Percentiles rank a stretch among this genome's conserved stretches.
Evolutionary conservation across 768 basidiomycete species (phyloP).

Genomic region (Tricholoma hemisulphureum): DNA sequence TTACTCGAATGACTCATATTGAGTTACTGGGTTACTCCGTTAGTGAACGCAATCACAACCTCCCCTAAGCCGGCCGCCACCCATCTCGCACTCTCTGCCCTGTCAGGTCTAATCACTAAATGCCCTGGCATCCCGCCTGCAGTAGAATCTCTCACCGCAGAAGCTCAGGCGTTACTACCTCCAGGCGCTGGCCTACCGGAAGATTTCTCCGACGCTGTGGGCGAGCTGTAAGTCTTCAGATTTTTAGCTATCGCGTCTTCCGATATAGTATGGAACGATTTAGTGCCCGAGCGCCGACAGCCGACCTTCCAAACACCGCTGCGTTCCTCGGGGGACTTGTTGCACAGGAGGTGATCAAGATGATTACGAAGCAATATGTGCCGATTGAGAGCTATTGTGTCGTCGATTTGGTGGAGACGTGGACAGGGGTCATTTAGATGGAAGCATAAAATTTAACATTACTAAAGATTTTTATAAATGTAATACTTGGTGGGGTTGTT

Average conservation of each 20-base stretch:
- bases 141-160: conserved; percentile 49
- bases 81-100: conserved; percentile 73
- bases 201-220: conserved; percentile 57
- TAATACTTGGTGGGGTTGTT: not conserved
- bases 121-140: conserved; percentile 38
- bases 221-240: conserved; percentile 67
- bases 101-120: conserved; percentile 35
- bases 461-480: not conserved
- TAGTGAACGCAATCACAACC: conserved; percentile 41
- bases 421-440: conserved; percentile 57
- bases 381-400: conserved; percentile 85
- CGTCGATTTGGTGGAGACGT: conserved; percentile 79
- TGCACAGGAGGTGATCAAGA: conserved; percentile 96
- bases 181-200: conserved; percentile 50
- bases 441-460: not conserved
- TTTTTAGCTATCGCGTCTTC: not conserved
- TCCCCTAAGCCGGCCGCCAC: conserved; percentile 59
- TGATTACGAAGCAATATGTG: conserved; percentile 94
- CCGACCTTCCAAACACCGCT: conserved; percentile 90
- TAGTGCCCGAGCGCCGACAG: conserved; percentile 76
- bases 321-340: conserved; percentile 92
- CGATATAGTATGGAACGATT: conserved; percentile 11
- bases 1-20: not conserved
- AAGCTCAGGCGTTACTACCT: conserved; percentile 52
- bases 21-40: conserved; percentile 1